Evolutionary conservation across 148 eudicot species (phyloP).

Genomic region (Diospyros lotus): DNA sequence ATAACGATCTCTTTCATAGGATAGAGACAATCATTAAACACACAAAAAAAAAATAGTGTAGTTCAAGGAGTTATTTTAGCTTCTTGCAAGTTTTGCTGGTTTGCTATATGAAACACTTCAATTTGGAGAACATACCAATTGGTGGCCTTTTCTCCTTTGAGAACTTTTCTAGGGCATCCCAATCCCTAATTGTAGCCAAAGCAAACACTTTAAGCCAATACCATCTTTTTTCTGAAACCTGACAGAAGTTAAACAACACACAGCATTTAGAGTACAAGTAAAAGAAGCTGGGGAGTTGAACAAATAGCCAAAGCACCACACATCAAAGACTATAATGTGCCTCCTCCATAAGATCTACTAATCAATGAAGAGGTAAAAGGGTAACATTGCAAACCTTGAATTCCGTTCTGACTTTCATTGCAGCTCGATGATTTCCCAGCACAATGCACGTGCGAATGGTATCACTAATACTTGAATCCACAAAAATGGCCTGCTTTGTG

Average conservation of each 20-base stretch:
- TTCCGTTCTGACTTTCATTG: slow-evolving; percentile 74
- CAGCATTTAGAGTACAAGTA: background rate
- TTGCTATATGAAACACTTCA: slow-evolving; percentile 2
- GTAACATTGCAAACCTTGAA: slow-evolving; percentile 63
- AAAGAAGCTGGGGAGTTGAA: background rate
- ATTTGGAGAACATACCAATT: slow-evolving; percentile 45
- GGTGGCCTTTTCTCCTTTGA: slow-evolving; percentile 98
- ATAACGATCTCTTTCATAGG: background rate
- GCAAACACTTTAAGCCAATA: slow-evolving; percentile 99
- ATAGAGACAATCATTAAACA: background rate
- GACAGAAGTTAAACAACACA: slow-evolving; percentile 15
- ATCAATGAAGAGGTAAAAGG: background rate
- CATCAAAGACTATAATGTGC: background rate
- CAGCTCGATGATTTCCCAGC: slow-evolving; percentile 90
- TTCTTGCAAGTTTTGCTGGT: background rate
- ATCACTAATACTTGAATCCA: slow-evolving; percentile 97
- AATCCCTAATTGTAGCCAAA: slow-evolving; percentile 87
- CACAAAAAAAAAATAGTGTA: background rate
- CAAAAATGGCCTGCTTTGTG: slow-evolving; percentile 91
- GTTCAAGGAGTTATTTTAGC: background rate
- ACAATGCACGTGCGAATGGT: slow-evolving; percentile 97
- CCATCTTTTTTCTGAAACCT: slow-evolving; percentile 98
- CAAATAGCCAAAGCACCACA: background rate
- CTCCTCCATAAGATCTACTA: background rate
- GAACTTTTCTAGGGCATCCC: slow-evolving; percentile 95